phyloP scores from a whole-genome alignment of 441 rosid species.

The California macrophylla region DNA sequence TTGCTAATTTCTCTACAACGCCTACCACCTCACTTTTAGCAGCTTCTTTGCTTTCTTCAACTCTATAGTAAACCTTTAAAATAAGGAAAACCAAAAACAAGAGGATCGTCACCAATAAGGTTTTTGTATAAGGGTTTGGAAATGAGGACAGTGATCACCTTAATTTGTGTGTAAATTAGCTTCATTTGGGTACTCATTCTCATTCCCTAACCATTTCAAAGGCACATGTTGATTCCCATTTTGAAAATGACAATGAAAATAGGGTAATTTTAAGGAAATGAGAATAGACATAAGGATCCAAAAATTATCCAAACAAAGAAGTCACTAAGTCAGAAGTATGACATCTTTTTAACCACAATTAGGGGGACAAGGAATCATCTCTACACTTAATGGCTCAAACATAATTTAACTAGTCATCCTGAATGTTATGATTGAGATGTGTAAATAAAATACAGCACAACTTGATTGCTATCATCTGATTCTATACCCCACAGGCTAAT shows the following conservation, averaged over 20 bases:
- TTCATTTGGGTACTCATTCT: not conserved
- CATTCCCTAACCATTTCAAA: not conserved
- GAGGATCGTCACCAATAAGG: not conserved
- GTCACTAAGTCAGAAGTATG: not conserved
- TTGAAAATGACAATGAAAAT: not conserved
- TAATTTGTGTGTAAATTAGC: not conserved
- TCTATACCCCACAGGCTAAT: not conserved
- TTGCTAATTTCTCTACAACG: slow-evolving; percentile 8
- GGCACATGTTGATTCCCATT: not conserved
- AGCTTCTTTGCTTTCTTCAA: slow-evolving; percentile 30
- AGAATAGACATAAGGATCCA: not conserved
- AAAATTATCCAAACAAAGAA: too few relatives aligned
- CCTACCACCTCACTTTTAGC: slow-evolving; percentile 2
- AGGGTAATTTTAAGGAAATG: not conserved
- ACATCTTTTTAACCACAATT: too few relatives aligned
- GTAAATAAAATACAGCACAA: not conserved
- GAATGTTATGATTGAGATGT: not conserved
- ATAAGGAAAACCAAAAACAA: not conserved
- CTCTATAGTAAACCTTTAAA: slow-evolving; percentile 47
- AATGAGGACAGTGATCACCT: not conserved
- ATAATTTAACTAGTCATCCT: not conserved
- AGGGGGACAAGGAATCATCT: too few relatives aligned
- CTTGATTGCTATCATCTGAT: not conserved
- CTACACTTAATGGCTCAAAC: not conserved
- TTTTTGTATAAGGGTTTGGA: not conserved